Evolutionary conservation across 306 rosid genomes (phyloP), one percentile per base, ranked within the genome.

Genomic region (apple (Malus domestica)): DNA sequence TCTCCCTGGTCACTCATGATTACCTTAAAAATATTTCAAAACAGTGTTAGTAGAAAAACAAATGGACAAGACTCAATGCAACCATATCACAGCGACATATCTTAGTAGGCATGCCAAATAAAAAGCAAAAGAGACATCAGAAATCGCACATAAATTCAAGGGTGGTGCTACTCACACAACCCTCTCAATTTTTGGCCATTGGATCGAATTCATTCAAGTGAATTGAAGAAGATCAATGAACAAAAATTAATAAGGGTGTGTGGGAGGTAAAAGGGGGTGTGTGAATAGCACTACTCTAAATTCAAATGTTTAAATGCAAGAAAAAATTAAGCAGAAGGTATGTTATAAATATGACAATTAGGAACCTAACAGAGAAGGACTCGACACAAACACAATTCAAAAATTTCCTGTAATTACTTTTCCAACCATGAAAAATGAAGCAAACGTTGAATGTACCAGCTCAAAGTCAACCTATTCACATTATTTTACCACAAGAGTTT

Each of bases 1-100:
- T 96, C 99, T 79, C 93, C 97, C 85, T 85, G 91, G 27, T 92
- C 99, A 75, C 97, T 90, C 99, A 96, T 96, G 94, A 81, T 96
- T 87, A 81, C 85, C 87, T 80, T 81, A 29, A 59, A 72, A 4
- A 74, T 66, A 75, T 72, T 78, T 14, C 59, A 51, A 16, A 33
- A 33, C 51, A 57, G 68, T 45, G 49, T 20, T 71, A 67, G 49
- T 51, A 22, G 77, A 49, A 71, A 59, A 76, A 58, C 49, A 74
- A 5, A 61, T 25, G 59, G 15, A 5, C 5, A 58, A 42, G 59
- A 61, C 35, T 22, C 35, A 61, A 61, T 33, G 51, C 59, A 23
- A 40, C 10, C 19, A 27, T 29, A 59, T 35, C 15, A 4, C 14
- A 2, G 8, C 38, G 23, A 32, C 51, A 20, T 1, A n/a, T 23